A percentile compares a stretch with the other conserved stretches of the same genome.
These are phyloP conservation scores for Fusarium guadeloupense DNA, from an alignment of 2,329 filamentous ascomycete species.

Conservation along the genomic window DNA sequence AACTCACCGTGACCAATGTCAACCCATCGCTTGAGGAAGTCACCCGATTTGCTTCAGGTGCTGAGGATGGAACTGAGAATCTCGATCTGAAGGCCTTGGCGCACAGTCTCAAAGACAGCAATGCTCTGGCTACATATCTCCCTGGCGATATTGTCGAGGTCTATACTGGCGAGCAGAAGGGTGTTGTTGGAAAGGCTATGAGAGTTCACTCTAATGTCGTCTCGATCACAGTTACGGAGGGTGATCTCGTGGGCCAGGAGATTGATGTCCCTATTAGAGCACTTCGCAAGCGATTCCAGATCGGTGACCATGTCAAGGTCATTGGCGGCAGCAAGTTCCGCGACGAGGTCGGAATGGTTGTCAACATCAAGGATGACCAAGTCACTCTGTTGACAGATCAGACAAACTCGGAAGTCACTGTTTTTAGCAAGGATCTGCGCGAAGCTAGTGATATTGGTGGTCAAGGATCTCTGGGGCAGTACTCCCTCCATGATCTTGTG, in stretches of 20 bases:
- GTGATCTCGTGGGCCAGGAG: conserved; percentile 80
- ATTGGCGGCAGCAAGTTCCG: conserved; percentile 94
- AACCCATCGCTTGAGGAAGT: conserved; percentile 95
- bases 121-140: conserved; percentile 83
- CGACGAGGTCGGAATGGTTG: conserved; percentile 96
- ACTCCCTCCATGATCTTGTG: conserved; percentile 90
- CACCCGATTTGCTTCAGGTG: conserved; percentile 88
- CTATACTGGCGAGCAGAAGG: conserved; percentile 93
- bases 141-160: conserved; percentile 97
- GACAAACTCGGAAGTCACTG: conserved; percentile 91
- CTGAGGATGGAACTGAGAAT: conserved; percentile 92
- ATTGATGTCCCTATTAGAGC: conserved; percentile 95
- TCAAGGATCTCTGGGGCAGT: conserved; percentile 85
- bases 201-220: conserved; percentile 93
- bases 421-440: conserved; percentile 96
- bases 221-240: conserved; percentile 84
- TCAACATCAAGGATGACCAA: conserved; percentile 89
- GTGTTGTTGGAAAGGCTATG: conserved; percentile 84
- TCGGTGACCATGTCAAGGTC: conserved; percentile 98
- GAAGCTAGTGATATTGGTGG: conserved; percentile 93
- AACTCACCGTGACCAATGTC: conserved; percentile 86
- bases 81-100: conserved; percentile 91
- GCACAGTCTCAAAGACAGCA: conserved; percentile 86
- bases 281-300: conserved; percentile 88
- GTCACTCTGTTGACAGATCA: conserved; percentile 95